These are phyloP conservation scores for Echria macrotheca DNA, from an alignment of 495 filamentous ascomycete species.

Conservation along the genomic window DNA sequence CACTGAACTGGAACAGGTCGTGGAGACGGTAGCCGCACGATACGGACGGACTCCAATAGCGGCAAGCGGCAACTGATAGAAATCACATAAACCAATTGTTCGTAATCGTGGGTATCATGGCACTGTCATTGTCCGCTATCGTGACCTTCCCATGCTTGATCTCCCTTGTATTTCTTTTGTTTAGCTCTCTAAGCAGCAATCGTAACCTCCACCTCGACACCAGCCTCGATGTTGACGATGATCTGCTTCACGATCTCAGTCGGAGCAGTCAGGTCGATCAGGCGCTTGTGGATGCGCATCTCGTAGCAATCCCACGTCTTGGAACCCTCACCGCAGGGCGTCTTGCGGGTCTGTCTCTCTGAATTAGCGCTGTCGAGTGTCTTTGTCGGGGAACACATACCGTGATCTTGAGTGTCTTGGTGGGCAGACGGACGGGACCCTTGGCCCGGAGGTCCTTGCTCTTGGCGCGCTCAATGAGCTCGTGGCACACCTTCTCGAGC, in stretches of 20 bases:
- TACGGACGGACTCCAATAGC: too few relatives aligned
- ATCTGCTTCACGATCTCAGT: constrained; percentile 99
- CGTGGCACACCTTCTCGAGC: constrained; percentile 97
- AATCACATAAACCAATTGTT: too few relatives aligned
- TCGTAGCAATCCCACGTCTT: constrained; percentile 99
- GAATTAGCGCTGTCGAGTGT: background rate
- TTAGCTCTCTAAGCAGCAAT: constrained; percentile 81
- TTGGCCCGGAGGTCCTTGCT: constrained; percentile 97
- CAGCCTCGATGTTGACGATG: constrained; percentile 99
- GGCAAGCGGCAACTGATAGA: too few relatives aligned
- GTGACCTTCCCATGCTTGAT: constrained; percentile 1
- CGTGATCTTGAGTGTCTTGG: constrained; percentile 94
- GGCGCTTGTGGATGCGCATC: constrained; percentile 99
- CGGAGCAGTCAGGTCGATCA: constrained; percentile 78
- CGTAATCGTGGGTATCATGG: too few relatives aligned
- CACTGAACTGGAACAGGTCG: too few relatives aligned
- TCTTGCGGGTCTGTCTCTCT: constrained; percentile 46
- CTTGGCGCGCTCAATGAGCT: constrained; percentile 98
- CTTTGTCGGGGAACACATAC: constrained; percentile 20
- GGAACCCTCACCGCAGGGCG: constrained; percentile 97
- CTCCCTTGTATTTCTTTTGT: constrained; percentile 6
- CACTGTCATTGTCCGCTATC: background rate
- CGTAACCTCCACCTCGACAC: constrained; percentile 99
- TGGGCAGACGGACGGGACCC: constrained; percentile 97
- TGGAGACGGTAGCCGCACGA: too few relatives aligned